These are phyloP conservation scores for Aspergillus uvarum DNA, from an alignment of 2,329 filamentous ascomycete species.

Conservation along the genomic window DNA sequence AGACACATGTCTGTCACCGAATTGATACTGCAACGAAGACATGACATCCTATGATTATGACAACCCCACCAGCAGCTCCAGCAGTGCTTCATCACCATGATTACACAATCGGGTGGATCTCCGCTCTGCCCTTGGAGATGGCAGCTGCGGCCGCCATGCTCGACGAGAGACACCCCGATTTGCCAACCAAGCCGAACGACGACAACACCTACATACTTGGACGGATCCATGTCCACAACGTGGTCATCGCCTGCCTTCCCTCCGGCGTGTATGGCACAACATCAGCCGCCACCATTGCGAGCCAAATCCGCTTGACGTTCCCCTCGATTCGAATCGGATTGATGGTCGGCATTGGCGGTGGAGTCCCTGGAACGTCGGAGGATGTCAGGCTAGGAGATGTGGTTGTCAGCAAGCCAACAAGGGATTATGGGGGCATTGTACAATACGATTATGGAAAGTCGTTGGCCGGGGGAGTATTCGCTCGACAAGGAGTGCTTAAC, in stretches of 20 bases:
- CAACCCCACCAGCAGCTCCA: not conserved
- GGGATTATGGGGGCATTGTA: slow-evolving; percentile 1
- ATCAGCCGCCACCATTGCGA: slow-evolving; percentile 8
- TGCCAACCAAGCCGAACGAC: not conserved
- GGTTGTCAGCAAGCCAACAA: slow-evolving; percentile 8
- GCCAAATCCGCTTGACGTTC: slow-evolving; percentile 11
- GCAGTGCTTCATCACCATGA: not conserved
- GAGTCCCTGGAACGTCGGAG: not conserved
- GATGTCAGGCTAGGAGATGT: slow-evolving; percentile 14
- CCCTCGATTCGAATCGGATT: slow-evolving; percentile 6
- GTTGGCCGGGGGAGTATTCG: not conserved
- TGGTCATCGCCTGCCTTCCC: slow-evolving; percentile 10
- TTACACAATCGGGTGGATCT: slow-evolving; percentile 14
- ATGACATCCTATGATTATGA: not conserved
- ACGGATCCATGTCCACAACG: slow-evolving; percentile 5
- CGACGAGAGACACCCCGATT: slow-evolving; percentile 3
- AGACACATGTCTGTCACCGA: too few species aligned
- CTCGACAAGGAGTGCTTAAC: slow-evolving; percentile 4
- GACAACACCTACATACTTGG: slow-evolving; percentile 9
- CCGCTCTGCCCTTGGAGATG: slow-evolving; percentile 5
- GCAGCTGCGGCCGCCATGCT: slow-evolving; percentile 11
- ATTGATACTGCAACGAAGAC: not conserved
- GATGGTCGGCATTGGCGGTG: slow-evolving; percentile 15
- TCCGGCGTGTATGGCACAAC: not conserved
- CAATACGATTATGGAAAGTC: slow-evolving; percentile 16